Base-by-base conservation (phyloP, 2,329 filamentous ascomycete genomes). In the Thelonectria discophora region DNA sequence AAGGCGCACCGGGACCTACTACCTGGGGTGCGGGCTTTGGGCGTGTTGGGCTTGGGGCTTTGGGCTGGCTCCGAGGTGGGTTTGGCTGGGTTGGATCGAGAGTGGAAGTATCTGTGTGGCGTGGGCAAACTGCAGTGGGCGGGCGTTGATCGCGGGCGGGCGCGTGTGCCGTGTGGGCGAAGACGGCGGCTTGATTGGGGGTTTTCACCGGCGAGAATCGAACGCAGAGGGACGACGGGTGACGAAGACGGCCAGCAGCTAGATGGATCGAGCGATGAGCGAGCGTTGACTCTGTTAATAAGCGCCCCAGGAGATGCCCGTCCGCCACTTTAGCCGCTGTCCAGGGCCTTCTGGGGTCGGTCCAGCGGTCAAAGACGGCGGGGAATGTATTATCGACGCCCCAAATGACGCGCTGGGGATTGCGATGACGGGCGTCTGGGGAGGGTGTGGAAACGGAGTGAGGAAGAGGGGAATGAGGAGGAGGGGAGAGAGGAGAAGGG, bases 11-110 rank as follows among this genome's bases (percentile, higher is more conserved):
- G 11, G 32, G 27, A 37, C 18, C 34, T 32, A 24, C 27, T 8
- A 30, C 27, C 27, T 30, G 27, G 39, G 43, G 51, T 42, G 51
- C 40, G 24, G 24, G 51, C 27, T 21, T 43, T 49, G 27, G 47
- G 47, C 47, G 20, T 37, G 21, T 30, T n/a, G 47, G 46, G 24
- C 46, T 32, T 43, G 40, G 40, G 40, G 37, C 37, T 40, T 40
- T 15, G 37, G 37, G 34, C 34, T 37, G 34, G 34, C 11, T 30
- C 12, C 15, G 12, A 37, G 34, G 34, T 37, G 34, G 34, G 34
- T 12, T 37, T 3, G 11, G 34, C 34, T 37, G 12, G 11, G 34
- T 37, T 37, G 10, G 34, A 37, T 37, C 15, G 34, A 37, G 34
- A 15, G 34, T 12, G 34, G 34, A 24, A 24, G 21, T 24, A 24